phyloP scores from a whole-genome alignment of 2,329 filamentous ascomycete genomes.

The Colletotrichum sp. region DNA sequence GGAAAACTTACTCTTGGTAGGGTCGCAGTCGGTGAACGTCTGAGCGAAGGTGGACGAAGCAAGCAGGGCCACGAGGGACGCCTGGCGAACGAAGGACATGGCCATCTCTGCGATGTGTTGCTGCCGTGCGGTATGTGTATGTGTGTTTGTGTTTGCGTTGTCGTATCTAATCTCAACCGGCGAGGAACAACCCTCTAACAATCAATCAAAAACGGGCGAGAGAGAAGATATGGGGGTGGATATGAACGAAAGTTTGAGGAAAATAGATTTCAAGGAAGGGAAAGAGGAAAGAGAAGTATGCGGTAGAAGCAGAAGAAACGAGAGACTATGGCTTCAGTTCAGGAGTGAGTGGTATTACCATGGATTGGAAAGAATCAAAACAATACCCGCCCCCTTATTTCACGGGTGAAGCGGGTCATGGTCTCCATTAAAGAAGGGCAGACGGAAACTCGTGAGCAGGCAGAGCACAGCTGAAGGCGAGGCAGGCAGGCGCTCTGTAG shows the following conservation, averaged over 20 bases:
- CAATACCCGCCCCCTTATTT: conserved; percentile 10
- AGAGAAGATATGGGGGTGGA: not conserved
- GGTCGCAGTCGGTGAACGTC: conserved; percentile 17
- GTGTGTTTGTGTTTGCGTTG: not conserved
- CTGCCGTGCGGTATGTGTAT: not conserved
- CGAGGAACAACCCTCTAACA: not conserved
- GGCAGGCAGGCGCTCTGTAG: not conserved
- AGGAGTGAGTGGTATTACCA: not conserved
- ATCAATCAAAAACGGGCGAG: not conserved
- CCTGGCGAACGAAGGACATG: conserved; percentile 18
- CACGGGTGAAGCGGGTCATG: not conserved
- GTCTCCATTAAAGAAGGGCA: conserved; percentile 11
- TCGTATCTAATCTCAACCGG: not conserved
- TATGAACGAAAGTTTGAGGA: not conserved
- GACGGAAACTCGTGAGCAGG: not conserved
- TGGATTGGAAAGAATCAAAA: not conserved
- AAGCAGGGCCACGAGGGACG: conserved; percentile 16
- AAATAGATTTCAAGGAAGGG: not conserved
- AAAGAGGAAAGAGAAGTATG: not conserved
- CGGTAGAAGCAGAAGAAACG: not conserved
- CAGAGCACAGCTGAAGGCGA: not conserved
- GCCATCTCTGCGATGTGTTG: not conserved
- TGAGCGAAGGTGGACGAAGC: conserved; percentile 14
- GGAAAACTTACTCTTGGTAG: conserved; percentile 18
- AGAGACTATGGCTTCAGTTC: not conserved